Base-by-base conservation (phyloP, 2,329 filamentous ascomycete genomes). In the Phaeosphaeriaceae sp. region DNA sequence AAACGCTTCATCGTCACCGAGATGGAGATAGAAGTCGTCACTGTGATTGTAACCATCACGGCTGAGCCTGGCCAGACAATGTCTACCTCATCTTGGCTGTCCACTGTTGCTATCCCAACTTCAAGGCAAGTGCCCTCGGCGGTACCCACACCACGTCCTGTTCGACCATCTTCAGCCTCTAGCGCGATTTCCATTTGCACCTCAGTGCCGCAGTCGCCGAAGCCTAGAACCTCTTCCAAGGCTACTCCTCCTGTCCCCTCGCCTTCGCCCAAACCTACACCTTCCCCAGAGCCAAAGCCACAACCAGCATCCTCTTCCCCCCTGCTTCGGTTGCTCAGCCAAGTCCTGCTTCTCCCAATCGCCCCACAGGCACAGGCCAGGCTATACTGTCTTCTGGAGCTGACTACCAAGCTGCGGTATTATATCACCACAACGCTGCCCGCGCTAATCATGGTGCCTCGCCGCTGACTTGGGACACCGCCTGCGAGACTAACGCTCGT, bases 341-440 rank as follows among this genome's bases (percentile, higher is more conserved):
- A 41, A 42, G 37, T 18, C 30, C 46, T 28, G 26, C 48, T n/a
- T 35, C 42, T 29, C 35, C 48, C n/a, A 46, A 42, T 26, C 66
- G 62, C 38, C 47, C 42, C 5, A 47, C 61, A 30, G 69, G 70
- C 11, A 36, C 33, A 9, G 43, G 44, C 23, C 66, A 73, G 40
- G 67, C 66, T 8, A 54, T 54, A 15, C 57, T 70, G 21, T 55
- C 54, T 9, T 46, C 54, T 13, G 66, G 64, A 13, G 15, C 44
- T 3, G 66, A 66, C n/a, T 72, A 72, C 44, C 34, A 67, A 36
- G 58, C 61, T 36, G 59, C 65, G 11, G 56, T 71, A 15, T 54
- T 93, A 41, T 79, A 86, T 63, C 84, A 90, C 71, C 94, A 97
- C 86, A 97, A 97, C 78, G 66, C 87, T 44, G 90, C 94, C 77